Base-by-base conservation (phyloP, 23 red algal genomes). In the Rhodosorus marinus region DNA sequence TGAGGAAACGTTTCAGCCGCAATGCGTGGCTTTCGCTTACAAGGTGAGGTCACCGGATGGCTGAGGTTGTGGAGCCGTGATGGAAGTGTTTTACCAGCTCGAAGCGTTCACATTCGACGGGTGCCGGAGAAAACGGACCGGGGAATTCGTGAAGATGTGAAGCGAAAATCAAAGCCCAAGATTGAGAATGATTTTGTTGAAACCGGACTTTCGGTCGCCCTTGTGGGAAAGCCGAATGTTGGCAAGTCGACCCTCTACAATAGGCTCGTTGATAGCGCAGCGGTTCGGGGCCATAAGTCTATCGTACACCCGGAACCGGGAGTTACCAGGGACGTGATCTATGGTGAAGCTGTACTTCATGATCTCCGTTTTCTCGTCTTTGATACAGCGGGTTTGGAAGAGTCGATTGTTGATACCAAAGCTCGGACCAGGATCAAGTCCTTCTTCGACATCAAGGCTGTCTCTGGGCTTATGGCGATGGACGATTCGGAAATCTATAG, bases 211-310 rank as follows among this genome's bases (percentile, higher is more conserved):
- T 50, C 26, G 3, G 49, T 79, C 36, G 73, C 83, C n/a, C 38
- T 80, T 8, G 66, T 92, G 9, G 83, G 83, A 25, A 60, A 72
- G 5, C 72, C 83, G 36, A 92, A 92, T 33, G 83, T 80, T 29
- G 83, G 83, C 0, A 92, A 92, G 57, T 70, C 60, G 57, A 92
- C 74, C 23, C 68, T 92, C 22, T 92, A 76, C 50, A 92, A 92
- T 45, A 61, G 74, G 19, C 72, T 92, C 25, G 62, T 72, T 17
- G 38, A 43, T 43, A 43, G 11, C 11, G 38, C 11, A 11, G 11
- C 11, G 38, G 17, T 11, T 11, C 17, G 38, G 38, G 11, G 11
- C 11, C 11, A 43, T 43, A 43, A 43, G 38, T 11, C 11, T 17
- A 11, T 92, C 7, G 83, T 92, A 20, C 36, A 80, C 36, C 35